Conservation (phyloP, 1,284 basidiomycete species). For the Boletus sp. region DNA sequence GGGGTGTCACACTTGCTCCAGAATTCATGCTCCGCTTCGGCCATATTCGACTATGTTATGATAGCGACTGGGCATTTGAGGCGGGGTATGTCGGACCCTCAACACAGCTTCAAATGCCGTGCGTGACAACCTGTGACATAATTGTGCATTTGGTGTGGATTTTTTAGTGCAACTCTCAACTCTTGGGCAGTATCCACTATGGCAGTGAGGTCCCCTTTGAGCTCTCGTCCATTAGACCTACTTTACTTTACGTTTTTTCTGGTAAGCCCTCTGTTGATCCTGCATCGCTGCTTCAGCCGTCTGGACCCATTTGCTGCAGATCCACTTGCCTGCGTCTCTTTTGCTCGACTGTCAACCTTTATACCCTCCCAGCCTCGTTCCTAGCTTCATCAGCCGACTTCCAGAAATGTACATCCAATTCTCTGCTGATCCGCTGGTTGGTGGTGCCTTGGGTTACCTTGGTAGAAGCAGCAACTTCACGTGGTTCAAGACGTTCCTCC, state of each 20-base stretch:
- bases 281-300: neutral
- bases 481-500: slow-evolving; percentile 67
- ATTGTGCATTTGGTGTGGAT: too few relatives aligned
- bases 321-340: slow-evolving; percentile 62
- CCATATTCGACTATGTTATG: too few relatives aligned
- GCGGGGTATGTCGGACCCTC: too few relatives aligned
- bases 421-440: slow-evolving; percentile 62
- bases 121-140: too few relatives aligned
- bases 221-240: slow-evolving; percentile 56
- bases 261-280: slow-evolving; percentile 34
- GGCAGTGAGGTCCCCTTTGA: slow-evolving; percentile 34
- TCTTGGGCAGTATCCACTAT: too few relatives aligned
- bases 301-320: slow-evolving; percentile 32
- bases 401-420: slow-evolving; percentile 45
- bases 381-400: slow-evolving; percentile 41
- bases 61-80: too few relatives aligned
- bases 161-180: too few relatives aligned
- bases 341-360: slow-evolving; percentile 66
- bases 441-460: slow-evolving; percentile 45
- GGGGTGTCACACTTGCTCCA: too few relatives aligned
- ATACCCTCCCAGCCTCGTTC: slow-evolving; percentile 53
- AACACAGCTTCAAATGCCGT: too few relatives aligned
- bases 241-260: slow-evolving; percentile 63
- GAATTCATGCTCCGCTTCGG: too few relatives aligned
- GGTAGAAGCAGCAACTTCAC: slow-evolving; percentile 37